Percentiles rank a stretch among this genome's conserved stretches.
phyloP scores from a whole-genome alignment of 768 basidiomycete species.

The Tephrocybe sp. region DNA sequence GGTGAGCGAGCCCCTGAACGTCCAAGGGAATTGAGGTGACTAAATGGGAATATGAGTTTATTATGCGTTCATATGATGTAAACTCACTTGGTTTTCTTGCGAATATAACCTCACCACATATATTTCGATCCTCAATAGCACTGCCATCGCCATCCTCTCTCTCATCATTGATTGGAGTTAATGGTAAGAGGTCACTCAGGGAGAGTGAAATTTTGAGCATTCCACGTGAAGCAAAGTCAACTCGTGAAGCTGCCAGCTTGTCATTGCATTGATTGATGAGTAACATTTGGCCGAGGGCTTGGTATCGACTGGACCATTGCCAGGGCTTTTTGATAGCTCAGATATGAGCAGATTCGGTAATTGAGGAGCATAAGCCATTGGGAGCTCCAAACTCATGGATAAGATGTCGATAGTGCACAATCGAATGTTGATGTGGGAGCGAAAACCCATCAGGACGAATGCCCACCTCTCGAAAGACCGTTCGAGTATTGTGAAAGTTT shows the following conservation, averaged over 20 bases:
- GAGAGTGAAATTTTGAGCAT: no score
- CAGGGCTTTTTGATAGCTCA: constrained; percentile 19
- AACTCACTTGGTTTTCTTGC: neutral
- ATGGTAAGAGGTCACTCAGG: no score
- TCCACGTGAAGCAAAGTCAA: constrained; percentile 3
- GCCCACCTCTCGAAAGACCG: no score
- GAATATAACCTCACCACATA: neutral
- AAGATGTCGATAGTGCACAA: no score
- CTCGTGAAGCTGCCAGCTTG: constrained; percentile 9
- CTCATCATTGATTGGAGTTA: no score
- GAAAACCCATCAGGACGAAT: no score
- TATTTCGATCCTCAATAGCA: neutral
- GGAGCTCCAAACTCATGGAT: no score
- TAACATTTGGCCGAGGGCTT: constrained; percentile 18
- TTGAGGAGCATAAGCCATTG: no score
- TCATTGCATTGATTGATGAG: constrained; percentile 15
- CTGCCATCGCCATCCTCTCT: neutral
- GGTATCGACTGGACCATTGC: constrained; percentile 12
- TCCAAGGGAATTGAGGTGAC: neutral
- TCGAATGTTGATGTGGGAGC: no score
- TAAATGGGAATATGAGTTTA: neutral
- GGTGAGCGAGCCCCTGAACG: neutral
- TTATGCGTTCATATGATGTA: neutral
- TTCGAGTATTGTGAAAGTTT: no score
- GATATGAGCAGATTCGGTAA: no score